phyloP scores from a whole-genome alignment of 768 basidiomycete genomes.

The Suillus ampliporus region DNA sequence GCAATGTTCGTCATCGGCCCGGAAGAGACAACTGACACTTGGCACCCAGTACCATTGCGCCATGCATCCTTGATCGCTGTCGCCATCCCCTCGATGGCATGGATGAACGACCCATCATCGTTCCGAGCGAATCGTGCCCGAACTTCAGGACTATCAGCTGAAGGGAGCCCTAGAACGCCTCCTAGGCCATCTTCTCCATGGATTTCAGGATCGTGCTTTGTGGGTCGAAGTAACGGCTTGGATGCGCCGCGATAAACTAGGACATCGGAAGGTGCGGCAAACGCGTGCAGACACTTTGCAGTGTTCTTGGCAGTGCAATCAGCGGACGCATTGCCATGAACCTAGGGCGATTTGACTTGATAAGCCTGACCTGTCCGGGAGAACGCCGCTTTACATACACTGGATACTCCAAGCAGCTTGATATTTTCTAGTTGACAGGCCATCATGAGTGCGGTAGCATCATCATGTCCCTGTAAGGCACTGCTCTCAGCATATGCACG shows the following conservation, averaged over 20 bases:
- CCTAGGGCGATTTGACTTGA: constrained; percentile 46
- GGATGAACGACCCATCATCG: constrained; percentile 46
- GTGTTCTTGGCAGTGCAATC: constrained; percentile 74
- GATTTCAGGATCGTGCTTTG: constrained; percentile 74
- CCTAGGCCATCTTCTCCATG: constrained; percentile 85
- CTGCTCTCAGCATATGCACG: constrained; percentile 1
- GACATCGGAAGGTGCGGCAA: constrained; percentile 62
- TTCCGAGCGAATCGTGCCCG: constrained; percentile 52
- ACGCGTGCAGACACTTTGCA: constrained; percentile 76
- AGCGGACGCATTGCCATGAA: constrained; percentile 78
- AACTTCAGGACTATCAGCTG: constrained; percentile 53
- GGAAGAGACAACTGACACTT: constrained; percentile 73
- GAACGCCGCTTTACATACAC: constrained; percentile 50
- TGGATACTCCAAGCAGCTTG: constrained; percentile 81
- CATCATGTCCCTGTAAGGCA: constrained; percentile 77
- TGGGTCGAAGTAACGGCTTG: constrained; percentile 68
- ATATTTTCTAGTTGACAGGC: constrained; percentile 71
- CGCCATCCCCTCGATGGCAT: constrained; percentile 76
- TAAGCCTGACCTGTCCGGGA: neutral
- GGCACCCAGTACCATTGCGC: constrained; percentile 61
- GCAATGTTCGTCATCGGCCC: constrained; percentile 90
- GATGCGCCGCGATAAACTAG: constrained; percentile 72
- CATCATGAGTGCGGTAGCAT: constrained; percentile 83
- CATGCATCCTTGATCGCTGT: constrained; percentile 56
- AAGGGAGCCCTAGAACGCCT: constrained; percentile 80